Conservation (phyloP, 306 rosid species). For the Pyrus betulifolia region DNA sequence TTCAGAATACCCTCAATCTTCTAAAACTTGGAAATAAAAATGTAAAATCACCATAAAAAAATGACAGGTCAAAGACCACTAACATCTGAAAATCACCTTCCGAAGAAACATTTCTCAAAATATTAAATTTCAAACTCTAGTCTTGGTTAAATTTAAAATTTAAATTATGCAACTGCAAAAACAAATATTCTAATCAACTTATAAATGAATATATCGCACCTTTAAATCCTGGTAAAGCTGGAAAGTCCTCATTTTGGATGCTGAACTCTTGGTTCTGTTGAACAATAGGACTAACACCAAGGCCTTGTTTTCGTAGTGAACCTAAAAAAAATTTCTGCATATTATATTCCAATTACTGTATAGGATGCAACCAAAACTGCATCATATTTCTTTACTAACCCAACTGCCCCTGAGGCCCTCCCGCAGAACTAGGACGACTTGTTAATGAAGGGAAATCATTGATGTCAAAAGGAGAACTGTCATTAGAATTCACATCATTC, state of each 20-base stretch:
- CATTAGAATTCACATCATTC: slow-evolving; percentile 81
- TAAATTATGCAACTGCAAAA: not conserved
- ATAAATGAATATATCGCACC: slow-evolving; percentile 45
- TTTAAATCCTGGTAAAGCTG: slow-evolving; percentile 94
- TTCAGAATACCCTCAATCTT: not conserved
- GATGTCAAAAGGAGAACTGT: slow-evolving; percentile 78
- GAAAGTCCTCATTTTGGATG: slow-evolving; percentile 96
- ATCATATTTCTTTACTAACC: slow-evolving; percentile 35
- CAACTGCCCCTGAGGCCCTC: slow-evolving; percentile 96
- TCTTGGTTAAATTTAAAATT: not conserved
- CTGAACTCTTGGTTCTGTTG: slow-evolving; percentile 98
- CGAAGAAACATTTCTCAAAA: not conserved
- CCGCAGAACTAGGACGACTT: slow-evolving; percentile 95
- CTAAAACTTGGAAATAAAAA: not conserved
- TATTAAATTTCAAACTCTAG: not conserved
- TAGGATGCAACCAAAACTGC: not conserved
- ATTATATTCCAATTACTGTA: slow-evolving; percentile 1
- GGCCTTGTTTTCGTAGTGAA: slow-evolving; percentile 91
- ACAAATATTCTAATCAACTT: not conserved
- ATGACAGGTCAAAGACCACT: not conserved
- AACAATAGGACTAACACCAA: slow-evolving; percentile 84
- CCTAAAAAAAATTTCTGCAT: slow-evolving; percentile 43
- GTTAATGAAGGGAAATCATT: slow-evolving; percentile 89
- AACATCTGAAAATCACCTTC: not conserved
- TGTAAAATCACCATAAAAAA: not conserved